These are phyloP conservation scores for Tuber magnatum DNA, from an alignment of 495 filamentous ascomycete genomes.

Conservation along the genomic window DNA sequence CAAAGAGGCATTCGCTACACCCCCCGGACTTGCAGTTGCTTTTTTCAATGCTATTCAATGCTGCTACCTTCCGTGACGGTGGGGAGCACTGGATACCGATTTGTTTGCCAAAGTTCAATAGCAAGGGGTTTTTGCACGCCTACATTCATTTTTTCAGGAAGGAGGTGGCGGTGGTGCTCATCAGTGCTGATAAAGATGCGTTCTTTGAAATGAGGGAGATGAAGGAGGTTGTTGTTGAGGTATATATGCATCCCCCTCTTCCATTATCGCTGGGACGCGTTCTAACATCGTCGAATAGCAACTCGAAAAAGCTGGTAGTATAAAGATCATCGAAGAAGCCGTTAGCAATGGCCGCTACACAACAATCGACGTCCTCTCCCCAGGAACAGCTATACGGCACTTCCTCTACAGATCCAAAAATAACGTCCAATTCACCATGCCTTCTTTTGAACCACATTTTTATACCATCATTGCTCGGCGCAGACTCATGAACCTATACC, in stretches of 20 bases:
- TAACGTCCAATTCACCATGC: slow-evolving; percentile 94
- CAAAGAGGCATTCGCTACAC: slow-evolving; percentile 90
- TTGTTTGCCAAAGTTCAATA: slow-evolving; percentile 95
- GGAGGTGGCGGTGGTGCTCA: slow-evolving; percentile 82
- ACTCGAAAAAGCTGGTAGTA: slow-evolving; percentile 66
- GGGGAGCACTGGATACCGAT: slow-evolving; percentile 97
- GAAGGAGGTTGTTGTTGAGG: slow-evolving; percentile 69
- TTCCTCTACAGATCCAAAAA: slow-evolving; percentile 89
- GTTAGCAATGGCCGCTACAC: slow-evolving; percentile 62
- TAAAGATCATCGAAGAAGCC: slow-evolving; percentile 66
- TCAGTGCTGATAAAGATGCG: slow-evolving; percentile 82
- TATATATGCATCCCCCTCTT: slow-evolving; percentile 3
- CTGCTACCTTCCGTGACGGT: slow-evolving; percentile 76
- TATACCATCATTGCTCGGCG: slow-evolving; percentile 56
- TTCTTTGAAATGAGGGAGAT: slow-evolving; percentile 85
- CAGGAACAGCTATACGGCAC: slow-evolving; percentile 71
- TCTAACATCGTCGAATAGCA: slow-evolving; percentile 43
- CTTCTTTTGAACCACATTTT: slow-evolving; percentile 69
- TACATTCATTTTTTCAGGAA: slow-evolving; percentile 84
- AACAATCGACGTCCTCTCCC: slow-evolving; percentile 61
- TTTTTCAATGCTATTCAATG: slow-evolving; percentile 99
- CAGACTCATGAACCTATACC: slow-evolving; percentile 75
- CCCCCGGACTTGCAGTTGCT: slow-evolving; percentile 92
- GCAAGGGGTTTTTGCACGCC: slow-evolving; percentile 95
- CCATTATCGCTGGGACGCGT: slow-evolving; percentile 11